These are phyloP conservation scores for Monosporozyma solicola DNA, from an alignment of 805 yeast genomes.

Conservation along the genomic window DNA sequence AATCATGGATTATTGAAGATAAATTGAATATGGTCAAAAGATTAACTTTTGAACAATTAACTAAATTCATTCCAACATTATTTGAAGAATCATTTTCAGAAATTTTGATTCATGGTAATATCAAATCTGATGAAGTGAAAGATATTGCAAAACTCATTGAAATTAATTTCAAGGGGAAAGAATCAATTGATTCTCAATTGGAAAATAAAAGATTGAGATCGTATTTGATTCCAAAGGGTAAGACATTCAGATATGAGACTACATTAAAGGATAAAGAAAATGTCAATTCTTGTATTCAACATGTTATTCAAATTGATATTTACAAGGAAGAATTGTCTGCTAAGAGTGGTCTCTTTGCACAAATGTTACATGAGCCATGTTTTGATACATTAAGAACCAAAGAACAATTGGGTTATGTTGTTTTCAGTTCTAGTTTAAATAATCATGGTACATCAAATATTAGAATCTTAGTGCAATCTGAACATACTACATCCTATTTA, in stretches of 20 bases:
- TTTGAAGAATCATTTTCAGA: constrained; percentile 57
- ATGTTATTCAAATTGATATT: constrained; percentile 59
- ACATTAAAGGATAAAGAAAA: constrained; percentile 56
- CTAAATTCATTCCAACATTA: constrained; percentile 43
- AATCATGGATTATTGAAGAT: constrained; percentile 56
- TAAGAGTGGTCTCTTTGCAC: constrained; percentile 56
- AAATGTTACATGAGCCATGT: constrained; percentile 76
- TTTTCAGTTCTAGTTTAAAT: constrained; percentile 62
- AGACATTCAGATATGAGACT: constrained; percentile 39
- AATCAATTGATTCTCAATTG: constrained; percentile 12
- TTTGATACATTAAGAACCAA: constrained; percentile 85
- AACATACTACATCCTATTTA: constrained; percentile 62
- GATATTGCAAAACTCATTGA: constrained; percentile 30
- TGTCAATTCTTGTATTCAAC: constrained; percentile 76
- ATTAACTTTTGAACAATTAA: constrained; percentile 43
- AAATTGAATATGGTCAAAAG: constrained; percentile 41
- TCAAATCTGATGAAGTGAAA: constrained; percentile 44
- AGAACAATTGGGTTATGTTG: constrained; percentile 93
- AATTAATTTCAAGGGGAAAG: neutral
- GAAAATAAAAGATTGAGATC: constrained; percentile 31
- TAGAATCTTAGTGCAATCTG: constrained; percentile 76
- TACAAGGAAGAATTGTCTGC: constrained; percentile 39
- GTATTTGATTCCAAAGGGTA: constrained; percentile 33
- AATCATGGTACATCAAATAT: constrained; percentile 54
- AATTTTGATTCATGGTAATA: constrained; percentile 71